Base-by-base conservation (phyloP, 495 filamentous ascomycete species). In the Daldinia grandis region DNA sequence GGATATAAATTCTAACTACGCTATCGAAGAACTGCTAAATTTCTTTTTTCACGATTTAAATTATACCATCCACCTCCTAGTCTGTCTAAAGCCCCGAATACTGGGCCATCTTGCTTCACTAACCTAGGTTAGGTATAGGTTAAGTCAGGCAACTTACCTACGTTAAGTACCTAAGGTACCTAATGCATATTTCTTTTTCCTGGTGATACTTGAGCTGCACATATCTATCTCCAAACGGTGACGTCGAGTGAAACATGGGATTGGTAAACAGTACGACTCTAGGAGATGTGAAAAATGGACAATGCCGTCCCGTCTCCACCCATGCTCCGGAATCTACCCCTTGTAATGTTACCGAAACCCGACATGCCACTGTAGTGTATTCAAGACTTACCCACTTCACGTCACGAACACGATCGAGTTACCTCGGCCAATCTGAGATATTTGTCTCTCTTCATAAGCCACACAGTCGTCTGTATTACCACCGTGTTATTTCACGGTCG, bases 341-440 rank as follows among this genome's bases (percentile, higher is more conserved):
- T 53, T 53, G 25, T n/a, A 30, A 53, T 53, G 49, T 30, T 30
- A 17, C 49, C 49, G 49, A 53, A 53, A n/a, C 49, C 49, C 49
- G 49, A 53, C 25, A 24, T 30, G 49, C 30, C 17, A 27, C 49
- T 53, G 49, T n/a, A n/a, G n/a, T n/a, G n/a, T 27, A 30, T 53
- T 30, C 30, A 8, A 30, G 9, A 30, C 49, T 17, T 30, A 17
- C 49, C 24, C 49, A 30, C 49, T 50, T 25, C 49, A 30, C 25
- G 49, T 30, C 49, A 53, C 49, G 24, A 53, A 30, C 49, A 17
- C 24, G 14, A 30, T 28, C 27, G 25, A 53, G 47, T 25, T 51
- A 51, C 47, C 47, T 51, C 47, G 47, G 47, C 47, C 47, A 6
- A 4, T 44, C 40, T 44, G 17, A 21, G 17, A 44, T 17, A 44